Evolutionary conservation across 345 rosid genomes (phyloP).

Genomic region (Eucalyptus globulus): DNA sequence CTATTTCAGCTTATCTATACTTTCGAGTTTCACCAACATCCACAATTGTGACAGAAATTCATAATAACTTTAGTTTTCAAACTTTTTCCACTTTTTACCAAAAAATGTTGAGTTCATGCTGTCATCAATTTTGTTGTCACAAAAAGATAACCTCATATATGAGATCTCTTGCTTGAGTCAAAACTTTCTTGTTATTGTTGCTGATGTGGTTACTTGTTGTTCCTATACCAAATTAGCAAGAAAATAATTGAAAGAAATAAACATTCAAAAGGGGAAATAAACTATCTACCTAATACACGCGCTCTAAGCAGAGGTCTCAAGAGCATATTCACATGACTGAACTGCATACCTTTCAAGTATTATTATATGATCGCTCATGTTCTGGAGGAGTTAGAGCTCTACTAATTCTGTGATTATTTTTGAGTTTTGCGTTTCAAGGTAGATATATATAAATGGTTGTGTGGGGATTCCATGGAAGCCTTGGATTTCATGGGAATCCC

Average conservation of each 20-base stretch:
- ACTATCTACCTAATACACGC: neutral
- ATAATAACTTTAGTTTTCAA: neutral
- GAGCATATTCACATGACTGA: neutral
- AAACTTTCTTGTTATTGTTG: neutral
- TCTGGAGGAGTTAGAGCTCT: no score
- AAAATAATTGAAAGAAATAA: neutral
- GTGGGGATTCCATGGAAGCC: no score
- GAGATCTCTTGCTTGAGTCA: neutral
- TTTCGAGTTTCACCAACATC: neutral
- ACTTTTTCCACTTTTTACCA: neutral
- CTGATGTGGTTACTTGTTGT: neutral
- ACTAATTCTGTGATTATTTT: no score
- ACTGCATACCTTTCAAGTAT: no score
- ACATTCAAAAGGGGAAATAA: neutral
- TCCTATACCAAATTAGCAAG: fast-evolving
- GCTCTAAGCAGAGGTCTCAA: neutral
- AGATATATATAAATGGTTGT: no score
- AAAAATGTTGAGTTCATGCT: neutral
- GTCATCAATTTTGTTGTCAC: neutral
- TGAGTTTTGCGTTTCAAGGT: no score
- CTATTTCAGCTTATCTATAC: neutral
- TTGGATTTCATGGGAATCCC: no score
- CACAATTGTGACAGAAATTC: neutral
- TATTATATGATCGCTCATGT: no score
- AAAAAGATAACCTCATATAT: neutral